phyloP scores from a whole-genome alignment of 1,284 basidiomycete species.

The Papiliotrema flavescens region DNA sequence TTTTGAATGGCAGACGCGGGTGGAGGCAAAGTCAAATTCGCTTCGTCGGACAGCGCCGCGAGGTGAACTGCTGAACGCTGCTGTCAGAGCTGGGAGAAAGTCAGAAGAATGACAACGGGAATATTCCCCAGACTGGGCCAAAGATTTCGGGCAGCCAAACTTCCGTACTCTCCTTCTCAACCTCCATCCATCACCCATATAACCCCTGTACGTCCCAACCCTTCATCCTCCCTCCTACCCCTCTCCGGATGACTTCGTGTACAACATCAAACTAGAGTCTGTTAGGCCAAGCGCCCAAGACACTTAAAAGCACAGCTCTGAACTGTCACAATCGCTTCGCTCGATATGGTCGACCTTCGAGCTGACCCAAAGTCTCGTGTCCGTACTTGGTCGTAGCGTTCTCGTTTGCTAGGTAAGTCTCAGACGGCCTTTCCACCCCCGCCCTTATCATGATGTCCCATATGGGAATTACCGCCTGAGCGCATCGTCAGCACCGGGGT shows the following conservation, averaged over 20 bases:
- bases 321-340: constrained; percentile 9
- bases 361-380: background rate
- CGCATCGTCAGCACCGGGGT: constrained; percentile 28
- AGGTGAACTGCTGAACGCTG: background rate
- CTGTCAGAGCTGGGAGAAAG: background rate
- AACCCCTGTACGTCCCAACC: background rate
- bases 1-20: background rate
- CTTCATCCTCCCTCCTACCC: constrained; percentile 4
- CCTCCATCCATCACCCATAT: background rate
- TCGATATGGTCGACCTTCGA: background rate
- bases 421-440: background rate
- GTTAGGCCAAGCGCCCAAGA: constrained; percentile 50
- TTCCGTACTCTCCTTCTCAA: background rate
- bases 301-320: constrained; percentile 49
- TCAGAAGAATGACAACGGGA: background rate
- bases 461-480: constrained; percentile 51
- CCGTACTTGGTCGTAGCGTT: background rate
- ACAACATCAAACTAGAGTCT: constrained; percentile 51
- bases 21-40: constrained; percentile 5
- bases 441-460: constrained; percentile 41
- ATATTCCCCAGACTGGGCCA: background rate
- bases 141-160: background rate
- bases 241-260: constrained; percentile 46
- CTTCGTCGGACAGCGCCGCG: constrained; percentile 6
- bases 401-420: background rate